A percentile compares a stretch with the other conserved stretches of the same genome.
Conservation (phyloP, 352 stramenopile species). For the Phytophthora sp. region DNA sequence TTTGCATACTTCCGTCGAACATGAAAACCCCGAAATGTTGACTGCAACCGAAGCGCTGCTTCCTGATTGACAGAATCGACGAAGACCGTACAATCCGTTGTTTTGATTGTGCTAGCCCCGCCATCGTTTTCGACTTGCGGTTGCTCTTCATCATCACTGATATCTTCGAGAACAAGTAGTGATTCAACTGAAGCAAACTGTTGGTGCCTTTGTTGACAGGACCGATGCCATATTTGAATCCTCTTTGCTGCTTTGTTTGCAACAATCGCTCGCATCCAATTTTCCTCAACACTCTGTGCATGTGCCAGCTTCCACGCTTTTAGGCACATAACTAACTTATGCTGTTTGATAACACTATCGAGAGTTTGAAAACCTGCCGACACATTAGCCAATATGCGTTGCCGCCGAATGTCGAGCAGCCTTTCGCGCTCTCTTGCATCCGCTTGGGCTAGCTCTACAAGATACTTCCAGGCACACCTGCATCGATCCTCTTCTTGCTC, state of each 20-base stretch:
- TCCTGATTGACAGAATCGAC: too few relatives aligned
- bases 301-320: constrained; percentile 16
- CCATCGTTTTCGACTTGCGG: constrained; percentile 9
- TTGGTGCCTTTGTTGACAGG: not conserved
- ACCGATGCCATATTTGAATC: constrained; percentile 36
- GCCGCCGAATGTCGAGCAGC: constrained; percentile 2
- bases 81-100: too few relatives aligned
- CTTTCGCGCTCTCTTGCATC: not conserved
- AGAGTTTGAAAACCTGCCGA: constrained; percentile 11
- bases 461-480: constrained; percentile 20
- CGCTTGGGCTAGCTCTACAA: not conserved
- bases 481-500: constrained; percentile 18
- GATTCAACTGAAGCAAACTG: not conserved
- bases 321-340: constrained; percentile 1
- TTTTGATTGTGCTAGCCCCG: not conserved
- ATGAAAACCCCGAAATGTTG: constrained; percentile 71
- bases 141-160: constrained; percentile 22
- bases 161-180: constrained; percentile 23
- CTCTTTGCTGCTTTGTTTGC: constrained; percentile 16
- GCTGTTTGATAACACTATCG: constrained; percentile 1
- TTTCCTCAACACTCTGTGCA: not conserved
- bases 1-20: constrained; percentile 71
- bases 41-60: constrained; percentile 65
- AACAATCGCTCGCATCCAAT: not conserved
- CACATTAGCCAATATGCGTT: not conserved